A percentile compares a stretch with the other conserved stretches of the same genome.
Evolutionary conservation across 768 basidiomycete species (phyloP).

Genomic region (Serpula lacrymans): DNA sequence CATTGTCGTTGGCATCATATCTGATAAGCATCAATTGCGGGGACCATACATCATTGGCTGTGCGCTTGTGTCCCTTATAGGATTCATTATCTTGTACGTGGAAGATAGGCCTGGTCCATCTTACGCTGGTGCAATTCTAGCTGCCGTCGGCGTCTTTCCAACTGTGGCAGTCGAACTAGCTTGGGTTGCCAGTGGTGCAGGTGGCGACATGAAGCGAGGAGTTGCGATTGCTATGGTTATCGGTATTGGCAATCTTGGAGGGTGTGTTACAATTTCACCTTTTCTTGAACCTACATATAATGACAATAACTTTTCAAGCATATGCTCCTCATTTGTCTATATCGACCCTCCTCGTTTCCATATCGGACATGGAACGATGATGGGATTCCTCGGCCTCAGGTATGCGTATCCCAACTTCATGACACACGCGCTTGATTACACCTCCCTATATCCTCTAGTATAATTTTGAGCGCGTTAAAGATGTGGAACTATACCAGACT

Average conservation of each 20-base stretch:
- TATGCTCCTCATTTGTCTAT: conserved; percentile 43
- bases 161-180: conserved; percentile 45
- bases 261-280: conserved; percentile 34
- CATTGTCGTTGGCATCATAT: conserved; percentile 37
- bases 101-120: conserved; percentile 18
- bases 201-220: conserved; percentile 52
- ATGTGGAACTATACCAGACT: conserved; percentile 49
- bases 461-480: conserved; percentile 36
- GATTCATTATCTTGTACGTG: conserved; percentile 47
- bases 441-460: conserved; percentile 34
- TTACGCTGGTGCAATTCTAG: conserved; percentile 48
- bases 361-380: conserved; percentile 34
- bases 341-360: conserved; percentile 34
- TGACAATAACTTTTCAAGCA: conserved; percentile 17
- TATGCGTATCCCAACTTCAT: conserved; percentile 8
- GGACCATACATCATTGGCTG: conserved; percentile 49
- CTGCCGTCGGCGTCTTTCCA: conserved; percentile 52
- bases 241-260: conserved; percentile 54
- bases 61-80: conserved; percentile 42
- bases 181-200: conserved; percentile 55
- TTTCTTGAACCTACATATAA: conserved; percentile 11
- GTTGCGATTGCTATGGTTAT: conserved; percentile 52
- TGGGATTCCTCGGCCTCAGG: conserved; percentile 32
- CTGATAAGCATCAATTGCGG: conserved; percentile 39
- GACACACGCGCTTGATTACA: conserved; percentile 19